Base-by-base conservation (phyloP, 805 yeast genomes). In the Kodamaea kaohsiungensis region DNA sequence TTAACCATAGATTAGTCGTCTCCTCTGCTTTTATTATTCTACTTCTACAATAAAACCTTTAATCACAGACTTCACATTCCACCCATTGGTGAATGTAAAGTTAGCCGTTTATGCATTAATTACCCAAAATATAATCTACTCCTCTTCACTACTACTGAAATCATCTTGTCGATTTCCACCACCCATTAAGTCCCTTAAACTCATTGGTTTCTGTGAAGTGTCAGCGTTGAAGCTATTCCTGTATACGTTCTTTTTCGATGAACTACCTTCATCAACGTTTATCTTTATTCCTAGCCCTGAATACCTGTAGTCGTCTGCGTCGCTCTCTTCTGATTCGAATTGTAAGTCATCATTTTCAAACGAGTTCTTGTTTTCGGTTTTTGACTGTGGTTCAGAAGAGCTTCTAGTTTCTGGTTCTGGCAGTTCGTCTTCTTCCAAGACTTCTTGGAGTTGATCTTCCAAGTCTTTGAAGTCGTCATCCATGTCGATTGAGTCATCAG, bases 401-500 rank as follows among this genome's bases (percentile, higher is more conserved):
- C 38, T 22, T 18, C 19, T 45, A 22, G 47, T 19, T 43, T 16
- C 27, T 22, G 15, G 25, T 10, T 40, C 45, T 12, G 45, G 45
- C 45, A 40, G 45, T 6, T 52, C 33, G 12, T 54, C 56, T 12
- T 64, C 62, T 17, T 67, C 78, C 40, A 76, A 60, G 5, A 74
- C 79, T 56, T 76, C 78, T 52, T 74, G 69, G 38, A 76, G 60
- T 54, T 76, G 76, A 53, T 73, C 74, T 50, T 76, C 80, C 45
- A 76, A 65, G 57, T 75, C 79, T 42, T 71, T 71, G 54, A 76
- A 76, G 27, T 75, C 79, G 59, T 76, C 78, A 27, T 66, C 73
- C 56, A 65, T 58, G 16, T 68, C 75, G n/a, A 53, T 53, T 38
- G 42, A 38, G 19, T 40, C 45, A 13, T 48, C 56, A 6, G 45